phyloP scores from a whole-genome alignment of 345 rosid species.

The Arabis hirsuta region DNA sequence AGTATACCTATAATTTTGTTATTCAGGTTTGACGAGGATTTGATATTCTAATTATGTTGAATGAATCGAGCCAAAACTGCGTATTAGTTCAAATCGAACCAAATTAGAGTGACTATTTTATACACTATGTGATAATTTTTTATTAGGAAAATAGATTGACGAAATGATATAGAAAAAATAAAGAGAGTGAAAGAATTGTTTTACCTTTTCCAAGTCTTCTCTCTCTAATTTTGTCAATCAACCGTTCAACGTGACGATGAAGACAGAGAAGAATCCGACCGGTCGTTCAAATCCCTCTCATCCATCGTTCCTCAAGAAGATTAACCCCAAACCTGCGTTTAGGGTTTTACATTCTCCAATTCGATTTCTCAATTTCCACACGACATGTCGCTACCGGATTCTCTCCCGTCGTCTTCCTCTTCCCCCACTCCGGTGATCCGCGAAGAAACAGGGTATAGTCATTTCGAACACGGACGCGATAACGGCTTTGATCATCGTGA shows the following conservation, averaged over 20 bases:
- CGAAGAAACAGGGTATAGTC: conserved; percentile 52
- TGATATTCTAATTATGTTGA: no score
- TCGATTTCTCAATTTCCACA: neutral
- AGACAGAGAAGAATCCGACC: conserved; percentile 44
- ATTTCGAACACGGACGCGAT: conserved; percentile 45
- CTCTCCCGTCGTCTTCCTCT: conserved; percentile 45
- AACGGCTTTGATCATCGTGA: conserved; percentile 45
- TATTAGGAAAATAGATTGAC: no score
- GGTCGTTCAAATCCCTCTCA: conserved; percentile 41
- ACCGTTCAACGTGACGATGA: conserved; percentile 49
- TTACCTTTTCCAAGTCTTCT: conserved; percentile 36
- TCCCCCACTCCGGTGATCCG: conserved; percentile 48
- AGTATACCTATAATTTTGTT: no score
- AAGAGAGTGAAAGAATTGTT: conserved; percentile 25
- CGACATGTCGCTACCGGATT: conserved; percentile 60
- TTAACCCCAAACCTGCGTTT: conserved; percentile 33
- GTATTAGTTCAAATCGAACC: no score
- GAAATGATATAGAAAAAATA: neutral
- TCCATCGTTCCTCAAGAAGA: conserved; percentile 16
- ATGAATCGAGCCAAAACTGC: no score
- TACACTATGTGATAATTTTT: no score
- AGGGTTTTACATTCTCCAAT: conserved; percentile 39
- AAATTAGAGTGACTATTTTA: no score
- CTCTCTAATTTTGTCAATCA: conserved; percentile 35
- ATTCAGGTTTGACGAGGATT: no score